Base-by-base conservation (phyloP, 2,329 filamentous ascomycete genomes). In the Ophiostoma ips region DNA sequence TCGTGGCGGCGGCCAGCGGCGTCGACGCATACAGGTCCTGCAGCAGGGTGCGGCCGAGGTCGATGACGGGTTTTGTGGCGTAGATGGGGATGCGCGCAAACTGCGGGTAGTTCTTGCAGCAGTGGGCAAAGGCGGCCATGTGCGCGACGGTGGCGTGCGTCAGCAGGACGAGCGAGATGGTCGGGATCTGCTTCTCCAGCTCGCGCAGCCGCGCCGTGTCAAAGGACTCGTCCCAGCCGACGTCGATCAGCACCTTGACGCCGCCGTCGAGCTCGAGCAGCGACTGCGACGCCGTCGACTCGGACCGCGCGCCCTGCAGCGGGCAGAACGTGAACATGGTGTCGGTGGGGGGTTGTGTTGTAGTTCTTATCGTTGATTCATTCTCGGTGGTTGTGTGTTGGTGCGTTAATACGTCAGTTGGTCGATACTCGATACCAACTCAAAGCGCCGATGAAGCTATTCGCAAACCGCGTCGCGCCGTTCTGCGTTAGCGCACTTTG, bases 251-350 rank as follows among this genome's bases (percentile, higher is more conserved):
- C 48, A 98, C 80, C 66, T 96, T 96, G 68, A 98, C 84, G 52
- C 90, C 92, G 56, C 90, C 90, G 69, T 98, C 92, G 50, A 98
- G 83, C 70, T 96, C 90, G 45, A 98, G 72, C 34, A 98, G 78
- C n/a, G 92, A 96, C 65, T 95, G 88, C 55, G 88, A 94, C 40
- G 90, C 89, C 52, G 81, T 74, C 44, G 87, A 92, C 57, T 84
- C 79, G 48, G 87, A 89, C 61, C 94, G 87, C 54, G 92, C 90
- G 63, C 92, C 92, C 58, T 95, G 82, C 52, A 98, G 73, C 44
- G 92, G 82, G 61, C 85, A 94, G 68, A 96, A 95, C 57, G 84
- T 94, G 72, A 98, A 96, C 92, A 98, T 98, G 43, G 43, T 34
- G 28, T 44, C 24, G 41, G n/a, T 24, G 18, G 41, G 6, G 41